A percentile compares a stretch with the other conserved stretches of the same genome.
phyloP scores from a whole-genome alignment of 176 grass and related monocot genomes.

The Cenchrus americanus region DNA sequence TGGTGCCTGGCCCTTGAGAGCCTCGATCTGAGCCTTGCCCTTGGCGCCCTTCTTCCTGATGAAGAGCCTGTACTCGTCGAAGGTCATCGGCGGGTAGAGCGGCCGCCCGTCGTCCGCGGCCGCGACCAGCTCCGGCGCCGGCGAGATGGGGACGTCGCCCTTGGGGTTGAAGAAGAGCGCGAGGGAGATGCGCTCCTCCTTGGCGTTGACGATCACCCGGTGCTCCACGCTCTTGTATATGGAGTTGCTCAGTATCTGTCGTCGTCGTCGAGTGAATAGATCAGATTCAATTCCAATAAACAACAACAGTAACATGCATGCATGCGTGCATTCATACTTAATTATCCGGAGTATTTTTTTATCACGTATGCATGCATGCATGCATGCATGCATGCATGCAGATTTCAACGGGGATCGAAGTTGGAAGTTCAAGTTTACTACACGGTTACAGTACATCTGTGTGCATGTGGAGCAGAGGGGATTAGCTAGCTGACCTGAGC shows the following conservation, averaged over 20 bases:
- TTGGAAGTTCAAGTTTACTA: neutral
- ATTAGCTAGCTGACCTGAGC: no score
- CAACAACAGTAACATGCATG: neutral
- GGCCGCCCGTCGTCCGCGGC: conserved; percentile 39
- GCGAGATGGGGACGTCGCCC: conserved; percentile 57
- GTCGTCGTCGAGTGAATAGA: neutral
- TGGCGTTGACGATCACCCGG: conserved; percentile 66
- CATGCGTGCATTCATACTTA: neutral
- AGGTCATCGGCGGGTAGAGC: conserved; percentile 81
- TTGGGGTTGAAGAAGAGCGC: conserved; percentile 92
- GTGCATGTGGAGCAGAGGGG: neutral
- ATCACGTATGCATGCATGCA: conserved; percentile 1
- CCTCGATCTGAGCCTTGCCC: conserved; percentile 76
- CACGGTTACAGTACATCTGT: neutral
- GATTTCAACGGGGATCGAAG: neutral
- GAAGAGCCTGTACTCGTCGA: conserved; percentile 66
- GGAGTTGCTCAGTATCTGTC: conserved; percentile 75
- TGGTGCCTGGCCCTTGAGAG: conserved; percentile 51
- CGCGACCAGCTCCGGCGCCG: conserved; percentile 49
- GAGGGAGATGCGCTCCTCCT: conserved; percentile 71
- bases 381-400: neutral
- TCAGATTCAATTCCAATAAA: neutral
- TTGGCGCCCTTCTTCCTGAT: conserved; percentile 66
- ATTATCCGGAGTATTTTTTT: neutral
- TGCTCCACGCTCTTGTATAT: conserved; percentile 82